A percentile compares a stretch with the other conserved stretches of the same genome.
Evolutionary conservation across 208 protist species (phyloP).

Genomic region (Trypanosoma rangeli): DNA sequence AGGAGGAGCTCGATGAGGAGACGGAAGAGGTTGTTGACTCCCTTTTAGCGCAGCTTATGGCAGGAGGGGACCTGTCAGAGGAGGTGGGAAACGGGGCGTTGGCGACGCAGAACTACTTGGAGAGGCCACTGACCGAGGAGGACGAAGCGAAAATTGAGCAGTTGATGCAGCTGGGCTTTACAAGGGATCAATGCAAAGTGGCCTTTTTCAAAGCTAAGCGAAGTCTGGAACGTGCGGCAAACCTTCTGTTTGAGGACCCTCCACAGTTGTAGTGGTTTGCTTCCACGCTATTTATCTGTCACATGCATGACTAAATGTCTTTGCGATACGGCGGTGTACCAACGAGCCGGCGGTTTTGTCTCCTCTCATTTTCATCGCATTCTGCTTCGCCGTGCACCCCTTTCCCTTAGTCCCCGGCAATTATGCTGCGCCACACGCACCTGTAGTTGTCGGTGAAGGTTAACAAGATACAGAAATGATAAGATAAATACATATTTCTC

Average conservation of each 20-base stretch:
- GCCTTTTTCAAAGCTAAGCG: slow-evolving; percentile 82
- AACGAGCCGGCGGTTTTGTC: neutral
- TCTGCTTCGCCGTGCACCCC: neutral
- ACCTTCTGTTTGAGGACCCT: slow-evolving; percentile 87
- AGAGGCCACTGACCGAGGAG: slow-evolving; percentile 60
- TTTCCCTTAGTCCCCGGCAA: neutral
- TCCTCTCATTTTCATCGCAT: slow-evolving; percentile 12
- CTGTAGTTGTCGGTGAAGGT: neutral
- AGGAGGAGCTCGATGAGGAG: slow-evolving; percentile 38
- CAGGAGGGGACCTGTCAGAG: neutral
- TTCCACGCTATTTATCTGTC: neutral
- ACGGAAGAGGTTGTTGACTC: slow-evolving; percentile 13
- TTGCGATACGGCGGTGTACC: neutral
- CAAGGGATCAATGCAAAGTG: slow-evolving; percentile 77
- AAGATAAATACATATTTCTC: no score
- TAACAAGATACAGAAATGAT: neutral
- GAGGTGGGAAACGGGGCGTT: neutral
- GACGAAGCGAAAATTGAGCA: slow-evolving; percentile 87
- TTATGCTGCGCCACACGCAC: neutral
- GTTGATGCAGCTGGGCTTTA: slow-evolving; percentile 81
- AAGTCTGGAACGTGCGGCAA: slow-evolving; percentile 80
- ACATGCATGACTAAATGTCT: neutral
- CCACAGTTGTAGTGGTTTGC: slow-evolving; percentile 51
- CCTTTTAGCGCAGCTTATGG: slow-evolving; percentile 32
- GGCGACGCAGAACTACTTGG: slow-evolving; percentile 42